Base-by-base conservation (phyloP, 495 filamentous ascomycete genomes). In the Penicillium nucicola region DNA sequence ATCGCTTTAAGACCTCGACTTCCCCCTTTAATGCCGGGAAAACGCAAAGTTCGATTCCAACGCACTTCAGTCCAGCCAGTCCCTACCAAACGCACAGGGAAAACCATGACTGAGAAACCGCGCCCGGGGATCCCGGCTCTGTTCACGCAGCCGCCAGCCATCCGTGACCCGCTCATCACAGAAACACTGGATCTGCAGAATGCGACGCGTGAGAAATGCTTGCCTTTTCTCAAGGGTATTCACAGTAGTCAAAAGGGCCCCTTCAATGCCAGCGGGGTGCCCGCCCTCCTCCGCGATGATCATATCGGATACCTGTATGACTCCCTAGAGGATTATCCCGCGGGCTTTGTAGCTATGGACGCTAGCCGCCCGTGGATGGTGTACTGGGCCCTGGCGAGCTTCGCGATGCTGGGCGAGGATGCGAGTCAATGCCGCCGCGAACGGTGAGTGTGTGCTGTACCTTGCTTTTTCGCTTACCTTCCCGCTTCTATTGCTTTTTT, bases 321-420 rank as follows among this genome's bases (percentile, higher is more conserved):
- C 34, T 73, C 77, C 20, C 71, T 98, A 14, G 77, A 76, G 33
- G 66, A 72, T 14, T 83, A 93, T 48, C 88, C 90, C 0, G 64
- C 75, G 2, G 66, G 69, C 10, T 93, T 85, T 61, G 81, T 85
- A 17, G 70, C 70, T 1, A 77, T 87, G 42, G 93, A 98, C 72
- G 85, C 93, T 13, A 87, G 84, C 57, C 76, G 93, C 39, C 90
- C 93, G 1, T 98, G 93, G 93, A 78, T 96, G 58, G 70, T 93
- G 53, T 97, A 97, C 69, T 98, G 93, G 93, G 84, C 80, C 35
- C 69, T 97, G 25, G 79, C 81, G 9, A 89, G 80, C 0, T 75
- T 97, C 19, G 70, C 76, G 32, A 67, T 89, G 17, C 74, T 97
- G 32, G 90, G 89, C 17, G 81, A 87, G 56, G 89, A 96, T 62